Evolutionary conservation across 1,284 basidiomycete species (phyloP), one percentile per base, ranked within the genome.

Genomic region (Stereum hirsutum): DNA sequence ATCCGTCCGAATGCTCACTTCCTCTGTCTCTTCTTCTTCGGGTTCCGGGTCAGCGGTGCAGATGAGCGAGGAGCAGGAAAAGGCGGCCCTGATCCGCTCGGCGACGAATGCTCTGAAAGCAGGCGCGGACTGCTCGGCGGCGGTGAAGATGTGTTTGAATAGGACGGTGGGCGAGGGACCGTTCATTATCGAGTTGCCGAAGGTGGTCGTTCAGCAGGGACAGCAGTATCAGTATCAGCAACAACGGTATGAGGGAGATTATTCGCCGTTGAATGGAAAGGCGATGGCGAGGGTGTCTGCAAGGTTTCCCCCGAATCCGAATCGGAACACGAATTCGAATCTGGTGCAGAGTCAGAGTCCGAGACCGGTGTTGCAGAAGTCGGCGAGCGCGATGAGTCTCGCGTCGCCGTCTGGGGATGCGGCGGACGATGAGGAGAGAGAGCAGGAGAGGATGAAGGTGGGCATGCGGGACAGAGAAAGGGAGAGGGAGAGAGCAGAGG

Each of bases 51-150:
- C n/a, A n/a, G n/a, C n/a, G n/a, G 31, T 10, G 15, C 68, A 66
- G 19, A 63, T 74, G 52, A 77, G 75, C 30, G 81, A 87, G 56
- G 92, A 96, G 56, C 83, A 90, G 38, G 83, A 87, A 56, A 92
- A 90, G 61, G 73, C 77, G 38, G 66, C 71, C 0, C 64, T 97
- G 32, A 69, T 97, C 48, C 75, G 81, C 42, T 81, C 82, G 10
- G 92, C 94, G 4, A 97, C 94, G 1, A 78, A 76, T 42, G 89
- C 93, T 2, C 67, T 95, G 48, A 86, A 90, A 53, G 81, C 87
- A 19, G 90, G 88, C 23, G 81, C 85, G n/a, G 90, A 94, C 51
- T 94, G 91, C 58, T 83, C 90, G 25, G 74, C 81, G 6, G 77
- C 89, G 7, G 84, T 94, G 46, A 89, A 86, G 59, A 72, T 81